Base-by-base conservation (phyloP, 2,329 filamentous ascomycete genomes). In the Aureobasidium sp. region DNA sequence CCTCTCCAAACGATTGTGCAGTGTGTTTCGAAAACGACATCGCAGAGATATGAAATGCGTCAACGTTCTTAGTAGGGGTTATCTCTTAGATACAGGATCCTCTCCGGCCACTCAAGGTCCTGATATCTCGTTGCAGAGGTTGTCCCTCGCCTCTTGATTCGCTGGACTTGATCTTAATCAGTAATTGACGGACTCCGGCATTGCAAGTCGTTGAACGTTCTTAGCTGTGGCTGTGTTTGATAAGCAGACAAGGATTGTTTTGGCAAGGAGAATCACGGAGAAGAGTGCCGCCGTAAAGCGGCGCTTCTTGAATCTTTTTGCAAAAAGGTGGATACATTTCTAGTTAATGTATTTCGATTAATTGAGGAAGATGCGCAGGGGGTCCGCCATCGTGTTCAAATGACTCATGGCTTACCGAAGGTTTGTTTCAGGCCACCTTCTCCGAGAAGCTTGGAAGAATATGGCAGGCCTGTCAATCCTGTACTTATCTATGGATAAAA, bases 261-360 rank as follows among this genome's bases (percentile, higher is more conserved):
- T n/a, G n/a, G n/a, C n/a, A 10, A 16, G 38, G 38, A 40, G 7
- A 18, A 58, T 13, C 33, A 47, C 2, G 20, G 13, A 25, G 20
- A 36, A 45, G 9, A 47, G 2, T 20, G 16, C 18, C 54, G 54
- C n/a, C n/a, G n/a, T n/a, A n/a, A n/a, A n/a, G n/a, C n/a, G n/a
- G n/a, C n/a, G n/a, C n/a, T n/a, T n/a, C n/a, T n/a, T n/a, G n/a
- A n/a, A 23, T 4, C 36, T 31, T 47, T 45, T 18, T 33, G 33
- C 33, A 13, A 36, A 25, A 36, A 29, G n/a, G 55, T 59, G 42
- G 55, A 20, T 18, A n/a, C 8, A 36, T n/a, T n/a, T n/a, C n/a
- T n/a, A n/a, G n/a, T n/a, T n/a, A 36, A 59, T 59, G 36, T 59
- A 36, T 25, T 38, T 33, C 55, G 55, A 59, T 47, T 38, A n/a